A percentile compares a stretch with the other conserved stretches of the same genome.
These are phyloP conservation scores for Calonectria leucothoes DNA, from an alignment of 2,329 filamentous ascomycete genomes.

Conservation along the genomic window DNA sequence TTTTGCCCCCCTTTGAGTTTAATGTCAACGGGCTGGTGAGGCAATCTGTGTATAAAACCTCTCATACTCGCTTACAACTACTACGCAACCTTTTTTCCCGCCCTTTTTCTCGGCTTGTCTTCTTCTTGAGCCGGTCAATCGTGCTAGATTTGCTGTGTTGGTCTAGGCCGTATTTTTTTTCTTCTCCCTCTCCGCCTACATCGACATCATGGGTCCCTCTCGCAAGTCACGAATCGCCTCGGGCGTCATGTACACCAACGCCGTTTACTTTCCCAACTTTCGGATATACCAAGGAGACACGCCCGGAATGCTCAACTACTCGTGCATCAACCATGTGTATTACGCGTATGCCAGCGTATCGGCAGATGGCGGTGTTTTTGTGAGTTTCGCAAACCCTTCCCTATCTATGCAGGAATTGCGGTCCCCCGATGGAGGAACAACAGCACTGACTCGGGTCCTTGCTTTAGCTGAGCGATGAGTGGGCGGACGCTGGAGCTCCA, in stretches of 20 bases:
- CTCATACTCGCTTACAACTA: slow-evolving; percentile 27
- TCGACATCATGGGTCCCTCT: slow-evolving; percentile 55
- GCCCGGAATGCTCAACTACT: slow-evolving; percentile 79
- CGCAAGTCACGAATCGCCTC: slow-evolving; percentile 59
- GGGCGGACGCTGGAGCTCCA: slow-evolving; percentile 77
- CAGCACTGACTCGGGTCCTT: slow-evolving; percentile 41
- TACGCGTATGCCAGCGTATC: slow-evolving; percentile 85
- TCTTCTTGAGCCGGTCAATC: slow-evolving; percentile 6
- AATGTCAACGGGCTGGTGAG: slow-evolving; percentile 27
- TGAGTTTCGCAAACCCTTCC: slow-evolving; percentile 56
- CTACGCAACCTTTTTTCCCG: slow-evolving; percentile 7
- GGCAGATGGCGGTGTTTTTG: slow-evolving; percentile 79
- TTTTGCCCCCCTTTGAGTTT: slow-evolving; percentile 25
- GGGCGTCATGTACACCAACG: slow-evolving; percentile 73
- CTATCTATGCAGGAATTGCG: slow-evolving; percentile 14
- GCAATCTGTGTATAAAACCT: slow-evolving; percentile 33
- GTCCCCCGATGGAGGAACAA: slow-evolving; percentile 10
- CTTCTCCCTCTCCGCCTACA: too few species aligned
- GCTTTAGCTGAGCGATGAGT: slow-evolving; percentile 79
- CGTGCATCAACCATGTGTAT: slow-evolving; percentile 83
- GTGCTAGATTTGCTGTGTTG: neutral
- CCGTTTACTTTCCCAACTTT: slow-evolving; percentile 87
- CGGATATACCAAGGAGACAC: slow-evolving; percentile 79
- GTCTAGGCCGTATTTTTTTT: neutral
- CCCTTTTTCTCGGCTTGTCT: neutral